Evolutionary conservation across 495 filamentous ascomycete species (phyloP).

Genomic region (Penicillium ucsense): DNA sequence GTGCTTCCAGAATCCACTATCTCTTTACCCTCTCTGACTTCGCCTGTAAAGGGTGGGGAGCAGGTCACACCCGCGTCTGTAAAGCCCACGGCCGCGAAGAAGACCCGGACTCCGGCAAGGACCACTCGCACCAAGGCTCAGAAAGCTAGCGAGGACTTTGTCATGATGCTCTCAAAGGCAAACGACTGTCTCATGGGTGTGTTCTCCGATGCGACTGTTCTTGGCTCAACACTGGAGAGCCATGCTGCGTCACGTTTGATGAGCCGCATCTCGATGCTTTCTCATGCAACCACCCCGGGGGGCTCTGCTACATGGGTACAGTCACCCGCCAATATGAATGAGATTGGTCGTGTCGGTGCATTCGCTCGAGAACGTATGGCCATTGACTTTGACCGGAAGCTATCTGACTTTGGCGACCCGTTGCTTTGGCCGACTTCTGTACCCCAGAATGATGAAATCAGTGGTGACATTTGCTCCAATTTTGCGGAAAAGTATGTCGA

Average conservation of each 20-base stretch:
- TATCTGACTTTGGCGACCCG: slow-evolving; percentile 31
- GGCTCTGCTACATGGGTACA: slow-evolving; percentile 20
- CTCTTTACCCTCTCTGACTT: slow-evolving; percentile 58
- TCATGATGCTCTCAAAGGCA: slow-evolving; percentile 33
- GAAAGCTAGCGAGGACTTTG: slow-evolving; percentile 30
- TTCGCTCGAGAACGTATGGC: slow-evolving; percentile 36
- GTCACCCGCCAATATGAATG: slow-evolving; percentile 36
- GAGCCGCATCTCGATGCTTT: slow-evolving; percentile 39
- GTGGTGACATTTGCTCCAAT: slow-evolving; percentile 19
- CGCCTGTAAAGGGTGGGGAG: slow-evolving; percentile 15
- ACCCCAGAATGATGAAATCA: slow-evolving; percentile 10
- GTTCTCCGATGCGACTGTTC: slow-evolving; percentile 27
- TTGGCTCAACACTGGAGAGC: slow-evolving; percentile 38
- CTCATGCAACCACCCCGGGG: slow-evolving; percentile 29
- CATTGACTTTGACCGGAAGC: slow-evolving; percentile 34
- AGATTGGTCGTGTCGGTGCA: slow-evolving; percentile 37
- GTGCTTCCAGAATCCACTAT: slow-evolving; percentile 87
- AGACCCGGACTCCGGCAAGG: slow-evolving; percentile 18
- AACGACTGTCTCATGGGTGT: slow-evolving; percentile 28
- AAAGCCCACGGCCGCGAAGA: slow-evolving; percentile 19
- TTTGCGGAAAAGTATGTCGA: slow-evolving; percentile 35
- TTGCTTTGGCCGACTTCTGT: slow-evolving; percentile 28
- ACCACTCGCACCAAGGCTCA: slow-evolving; percentile 22
- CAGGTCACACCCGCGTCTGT: slow-evolving; percentile 6
- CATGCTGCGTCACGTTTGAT: slow-evolving; percentile 35